Base-by-base conservation (phyloP, 768 basidiomycete species). In the Suillus brevipes region DNA sequence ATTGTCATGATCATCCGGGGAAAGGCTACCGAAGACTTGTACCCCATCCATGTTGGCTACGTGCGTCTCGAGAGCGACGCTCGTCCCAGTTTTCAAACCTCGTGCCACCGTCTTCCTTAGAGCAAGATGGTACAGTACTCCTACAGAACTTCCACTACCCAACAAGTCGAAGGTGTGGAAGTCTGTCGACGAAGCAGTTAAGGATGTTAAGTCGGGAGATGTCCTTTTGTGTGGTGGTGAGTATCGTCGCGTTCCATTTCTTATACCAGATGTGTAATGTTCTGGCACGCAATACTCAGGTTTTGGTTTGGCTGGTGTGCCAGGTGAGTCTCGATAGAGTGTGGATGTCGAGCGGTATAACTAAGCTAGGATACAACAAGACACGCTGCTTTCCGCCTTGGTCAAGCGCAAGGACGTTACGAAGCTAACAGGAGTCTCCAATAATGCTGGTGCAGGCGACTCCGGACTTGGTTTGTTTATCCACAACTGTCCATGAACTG, bases 261-360 rank as follows among this genome's bases (percentile, higher is more conserved):
- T 50, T 63, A 25, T 13, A 62, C 52, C 38, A 42, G 8, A 45
- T 34, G 25, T 53, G 20, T 55, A 7, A 50, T 20, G 8, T 56
- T 50, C 49, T 23, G 8, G 59, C 59, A 61, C 20, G 45, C 38
- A 53, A 37, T 70, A 12, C 47, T 18, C 70, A 94, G 94, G 95
- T 34, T 97, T 97, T 71, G 95, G 95, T 53, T 79, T 93, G 60
- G 92, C 92, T 69, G 95, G 95, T 37, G 90, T 94, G 55, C 94
- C 95, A 71, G 90, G 92, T 92, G 53, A 49, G 79, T 69, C 40
- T 42, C 25, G 7, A 31, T 12, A 40, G 25, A 59, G 16, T 16
- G 12, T 18, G 14, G 8, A 38, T 20, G 5, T 42, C 2, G 18
- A 42, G 3, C 18, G 6, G 40, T 31, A 18, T 20, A 28, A 23